Evolutionary conservation across 2,329 filamentous ascomycete genomes (phyloP), one percentile per base, ranked within the genome.

Genomic region (Clonostachys solani): DNA sequence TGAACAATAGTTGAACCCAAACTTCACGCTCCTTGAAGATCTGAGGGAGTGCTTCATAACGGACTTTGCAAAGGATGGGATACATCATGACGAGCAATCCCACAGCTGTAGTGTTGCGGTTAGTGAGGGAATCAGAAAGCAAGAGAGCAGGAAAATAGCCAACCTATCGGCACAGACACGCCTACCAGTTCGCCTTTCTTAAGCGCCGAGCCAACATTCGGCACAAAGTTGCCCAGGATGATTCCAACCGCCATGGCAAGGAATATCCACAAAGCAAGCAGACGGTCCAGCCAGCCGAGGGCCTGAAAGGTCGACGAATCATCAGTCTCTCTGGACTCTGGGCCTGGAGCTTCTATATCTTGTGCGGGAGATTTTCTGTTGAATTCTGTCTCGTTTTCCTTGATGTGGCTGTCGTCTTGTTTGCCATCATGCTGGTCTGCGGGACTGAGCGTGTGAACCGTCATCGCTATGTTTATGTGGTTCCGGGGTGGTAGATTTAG

Each of bases 41-140:
- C 4, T 78, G 68, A 61, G 90, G 87, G 12, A 95, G 67, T 0
- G 80, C 80, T 62, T 95, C 89, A 64, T 83, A 94, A 40, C 81
- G 81, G 6, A 95, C 86, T 64, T 92, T 94, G 75, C 89, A 95
- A 1, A 95, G 71, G 49, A 95, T 95, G 0, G 89, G 91, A 59
- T 94, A 95, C 89, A 95, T 95, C 89, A 95, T 95, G 38, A 94
- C 83, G 2, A 95, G 74, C 1, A 95, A 69, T 0, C 90, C 89
- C 43, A 94, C 71, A 1, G 89, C 88, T 88, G 18, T 33, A 5
- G 7, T 13, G 12, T 2, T n/a, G 9, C 37, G 12, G n/a, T 18
- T n/a, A 40, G 37, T 40, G n/a, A n/a, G 7, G 4, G n/a, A 1
- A 18, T n/a, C 10, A 13, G 2, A 40, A 10, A 29, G 3, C 1